phyloP scores from a whole-genome alignment of 2,329 filamentous ascomycete genomes.

The Sarocladium brachiariae region DNA sequence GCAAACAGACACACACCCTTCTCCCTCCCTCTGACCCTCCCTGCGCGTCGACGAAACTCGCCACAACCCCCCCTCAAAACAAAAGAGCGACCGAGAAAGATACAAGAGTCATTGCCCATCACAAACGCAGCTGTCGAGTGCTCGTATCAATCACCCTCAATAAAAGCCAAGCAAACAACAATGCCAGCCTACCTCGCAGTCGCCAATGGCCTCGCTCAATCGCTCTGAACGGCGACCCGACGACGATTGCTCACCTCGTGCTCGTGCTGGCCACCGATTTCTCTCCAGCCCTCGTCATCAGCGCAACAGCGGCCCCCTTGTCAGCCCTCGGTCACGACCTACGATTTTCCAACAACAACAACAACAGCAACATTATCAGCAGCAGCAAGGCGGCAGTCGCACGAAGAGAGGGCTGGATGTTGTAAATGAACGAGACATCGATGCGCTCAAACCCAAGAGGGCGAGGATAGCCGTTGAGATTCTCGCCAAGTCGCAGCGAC shows the following conservation, averaged over 20 bases:
- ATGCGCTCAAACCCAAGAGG: slow-evolving; percentile 40
- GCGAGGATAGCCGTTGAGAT: slow-evolving; percentile 48
- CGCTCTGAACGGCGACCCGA: slow-evolving; percentile 43
- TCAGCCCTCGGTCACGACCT: slow-evolving; percentile 18
- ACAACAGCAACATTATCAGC: background rate
- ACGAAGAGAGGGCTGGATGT: slow-evolving; percentile 43
- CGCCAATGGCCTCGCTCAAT: slow-evolving; percentile 45
- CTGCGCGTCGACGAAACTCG: background rate
- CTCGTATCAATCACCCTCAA: background rate
- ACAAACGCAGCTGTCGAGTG: too few species aligned
- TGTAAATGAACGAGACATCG: slow-evolving; percentile 34
- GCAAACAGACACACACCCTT: background rate
- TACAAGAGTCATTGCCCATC: background rate
- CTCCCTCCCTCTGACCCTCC: background rate
- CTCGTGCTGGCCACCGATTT: slow-evolving; percentile 16
- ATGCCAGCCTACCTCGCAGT: slow-evolving; percentile 4
- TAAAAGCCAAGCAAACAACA: background rate
- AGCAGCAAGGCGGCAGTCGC: slow-evolving; percentile 17
- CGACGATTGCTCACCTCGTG: slow-evolving; percentile 18
- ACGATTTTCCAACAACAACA: slow-evolving; percentile 13
- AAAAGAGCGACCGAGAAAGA: background rate
- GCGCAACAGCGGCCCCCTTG: slow-evolving; percentile 15
- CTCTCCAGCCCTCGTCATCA: slow-evolving; percentile 16
- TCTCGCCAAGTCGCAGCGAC: slow-evolving; percentile 24
- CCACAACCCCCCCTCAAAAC: slow-evolving; percentile 19